Evolutionary conservation across 805 yeast genomes (phyloP).

Genomic region (Pichia sporocuriosa): DNA sequence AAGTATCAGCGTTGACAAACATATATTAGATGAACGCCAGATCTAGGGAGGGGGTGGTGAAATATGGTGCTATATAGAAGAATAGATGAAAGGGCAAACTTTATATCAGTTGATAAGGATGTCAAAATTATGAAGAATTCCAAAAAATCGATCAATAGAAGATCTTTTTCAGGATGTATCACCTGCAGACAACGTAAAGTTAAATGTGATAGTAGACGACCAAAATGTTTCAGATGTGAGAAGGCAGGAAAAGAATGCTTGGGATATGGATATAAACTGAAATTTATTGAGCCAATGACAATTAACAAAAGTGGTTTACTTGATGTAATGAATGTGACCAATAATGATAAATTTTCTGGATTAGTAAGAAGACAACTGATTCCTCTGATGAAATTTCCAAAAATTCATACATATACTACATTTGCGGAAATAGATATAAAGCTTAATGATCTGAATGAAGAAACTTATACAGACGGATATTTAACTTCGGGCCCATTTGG

Average conservation of each 20-base stretch:
- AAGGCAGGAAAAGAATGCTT: conserved; percentile 40
- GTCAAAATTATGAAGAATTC: neutral
- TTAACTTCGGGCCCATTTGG: conserved; percentile 29
- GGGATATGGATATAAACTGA: conserved; percentile 44
- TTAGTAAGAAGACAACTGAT: conserved; percentile 35
- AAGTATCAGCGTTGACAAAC: too few relatives aligned
- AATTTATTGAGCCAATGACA: conserved; percentile 39
- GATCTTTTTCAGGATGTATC: conserved; percentile 47
- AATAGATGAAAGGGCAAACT: too few relatives aligned
- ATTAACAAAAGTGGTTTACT: conserved; percentile 22
- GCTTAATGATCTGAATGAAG: conserved; percentile 25
- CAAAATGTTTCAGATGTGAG: conserved; percentile 40
- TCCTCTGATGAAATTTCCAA: conserved; percentile 34
- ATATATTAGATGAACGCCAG: too few relatives aligned
- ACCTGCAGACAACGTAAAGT: conserved; percentile 49
- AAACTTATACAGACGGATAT: conserved; percentile 21
- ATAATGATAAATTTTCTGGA: conserved; percentile 7
- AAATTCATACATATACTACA: conserved; percentile 30
- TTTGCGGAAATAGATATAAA: conserved; percentile 34
- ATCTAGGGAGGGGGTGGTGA: too few relatives aligned
- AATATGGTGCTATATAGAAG: too few relatives aligned
- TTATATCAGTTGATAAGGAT: too few relatives aligned
- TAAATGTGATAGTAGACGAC: conserved; percentile 44
- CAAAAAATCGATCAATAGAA: conserved; percentile 12
- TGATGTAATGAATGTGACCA: conserved; percentile 11